Evolutionary conservation across 2,329 filamentous ascomycete genomes (phyloP), one percentile per base, ranked within the genome.

Genomic region (Ophiostoma angusticollis): DNA sequence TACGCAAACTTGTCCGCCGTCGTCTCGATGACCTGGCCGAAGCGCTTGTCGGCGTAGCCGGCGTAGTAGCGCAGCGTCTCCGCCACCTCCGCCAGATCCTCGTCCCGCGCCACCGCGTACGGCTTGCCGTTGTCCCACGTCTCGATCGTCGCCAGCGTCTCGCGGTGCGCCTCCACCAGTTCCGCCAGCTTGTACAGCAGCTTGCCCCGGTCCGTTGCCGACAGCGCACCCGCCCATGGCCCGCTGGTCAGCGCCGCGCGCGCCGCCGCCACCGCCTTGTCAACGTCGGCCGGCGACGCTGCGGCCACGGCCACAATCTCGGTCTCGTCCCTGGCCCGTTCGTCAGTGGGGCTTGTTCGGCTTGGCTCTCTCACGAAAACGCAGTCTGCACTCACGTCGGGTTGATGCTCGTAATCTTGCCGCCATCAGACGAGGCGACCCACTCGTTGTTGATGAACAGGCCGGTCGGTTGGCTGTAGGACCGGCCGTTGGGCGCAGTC

Each of bases 111-210:
- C 5, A 43, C 41, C 2, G 21, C 9, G 39, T 44, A 44, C 1
- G 80, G 77, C 54, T 84, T 83, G 55, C 80, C 84, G 49, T 86
- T 87, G 53, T 91, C 84, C 82, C 82, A 89, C 0, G 84, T 83
- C 59, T 93, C 62, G 16, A 70, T 54, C 0, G 64, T 65, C 39
- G 69, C 57, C 5, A 66, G 51, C 3, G 46, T 49, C 21, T 54
- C 47, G 16, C 50, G 44, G 47, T 64, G 50, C 32, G 54, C 45
- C 24, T 63, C 59, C 22, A 68, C 50, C 4, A 68, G 50, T 27
- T 57, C 54, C 3, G 64, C 66, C n/a, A 70, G 54, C 41, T 61
- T 63, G 41, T 59, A 45, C 47, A 70, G 49, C 9, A 63, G 58
- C 19, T 55, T 54, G 24, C 58, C 54, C 29, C 66, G 60, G n/a